Base-by-base conservation (phyloP, 495 filamentous ascomycete genomes). In the Annulohypoxylon stygium region DNA sequence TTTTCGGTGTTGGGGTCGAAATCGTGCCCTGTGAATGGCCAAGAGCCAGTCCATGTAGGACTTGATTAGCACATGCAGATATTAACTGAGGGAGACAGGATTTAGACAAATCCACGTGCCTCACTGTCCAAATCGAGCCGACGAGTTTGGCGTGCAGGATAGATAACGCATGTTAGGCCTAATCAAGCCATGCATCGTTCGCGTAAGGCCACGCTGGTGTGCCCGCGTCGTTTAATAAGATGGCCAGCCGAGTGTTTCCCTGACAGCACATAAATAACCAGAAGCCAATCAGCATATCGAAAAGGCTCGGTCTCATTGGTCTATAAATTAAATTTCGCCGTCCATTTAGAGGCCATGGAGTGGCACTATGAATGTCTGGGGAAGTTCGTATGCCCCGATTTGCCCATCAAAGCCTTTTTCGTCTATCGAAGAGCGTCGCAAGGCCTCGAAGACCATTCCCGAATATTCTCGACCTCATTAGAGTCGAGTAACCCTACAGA, bases 241-340 rank as follows among this genome's bases (percentile, higher is more conserved):
- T 55, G 55, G 48, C 37, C 65, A 69, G 9, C 73, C 73, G 69
- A 75, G 61, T 33, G 48, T 59, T 69, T 75, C 43, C 53, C 41
- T 65, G 61, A 58, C 69, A 47, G 55, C 45, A 30, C 50, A 69
- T 55, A 69, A 45, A 62, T 55, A 37, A 9, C 50, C n/a, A 61
- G 36, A 53, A 12, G 5, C 73, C 73, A 75, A 75, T 75, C 54
- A 72, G 47, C 50, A 54, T 54, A 26, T 55, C 11, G 61, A 33
- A 51, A 61, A n/a, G 18, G 3, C 59, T 69, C 69, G 69, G 69
- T 45, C 73, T 72, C 69, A 69, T 73, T 75, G 69, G 55, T 18
- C 65, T 72, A 16, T 72, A 75, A 64, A 75, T 75, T 72, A 75
- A 75, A 75, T 71, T 68, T 69, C 57, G 65, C 73, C 65, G 65